These are phyloP conservation scores for Aspergillus bertholletiae DNA, from an alignment of 495 filamentous ascomycete genomes.

Conservation along the genomic window DNA sequence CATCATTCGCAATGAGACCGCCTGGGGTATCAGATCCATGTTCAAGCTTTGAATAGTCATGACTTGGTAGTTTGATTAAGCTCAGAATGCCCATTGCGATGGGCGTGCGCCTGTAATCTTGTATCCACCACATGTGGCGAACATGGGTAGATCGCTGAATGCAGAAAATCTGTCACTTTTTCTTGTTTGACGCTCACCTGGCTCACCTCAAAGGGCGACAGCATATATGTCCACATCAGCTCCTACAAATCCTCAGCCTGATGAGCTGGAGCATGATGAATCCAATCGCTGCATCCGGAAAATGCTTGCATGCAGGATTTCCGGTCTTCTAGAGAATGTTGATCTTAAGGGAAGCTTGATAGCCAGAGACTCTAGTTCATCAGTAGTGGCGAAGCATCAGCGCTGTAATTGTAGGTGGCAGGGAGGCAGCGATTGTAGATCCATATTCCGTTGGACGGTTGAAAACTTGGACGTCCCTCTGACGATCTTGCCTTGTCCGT, in stretches of 20 bases:
- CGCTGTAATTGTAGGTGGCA: not conserved
- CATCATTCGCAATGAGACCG: not conserved
- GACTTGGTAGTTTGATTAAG: not conserved
- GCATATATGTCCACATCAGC: not conserved
- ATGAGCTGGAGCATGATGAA: not conserved
- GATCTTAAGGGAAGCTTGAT: not conserved
- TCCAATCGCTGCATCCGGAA: not conserved
- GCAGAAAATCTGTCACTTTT: not conserved
- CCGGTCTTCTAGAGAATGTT: not conserved
- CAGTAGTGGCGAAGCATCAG: slow-evolving; percentile 4
- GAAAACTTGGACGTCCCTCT: not conserved
- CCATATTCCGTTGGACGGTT: not conserved
- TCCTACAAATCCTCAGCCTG: not conserved
- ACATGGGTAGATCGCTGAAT: not conserved
- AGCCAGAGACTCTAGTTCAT: not conserved
- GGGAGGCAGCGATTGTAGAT: not conserved
- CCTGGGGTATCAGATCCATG: not conserved
- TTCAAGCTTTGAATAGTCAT: not conserved
- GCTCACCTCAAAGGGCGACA: not conserved
- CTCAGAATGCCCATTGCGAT: not conserved
- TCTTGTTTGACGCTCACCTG: not conserved
- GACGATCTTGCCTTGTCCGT: slow-evolving; percentile 9
- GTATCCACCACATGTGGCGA: not conserved
- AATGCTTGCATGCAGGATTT: not conserved
- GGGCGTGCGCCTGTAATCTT: not conserved